Evolutionary conservation across 345 rosid genomes (phyloP).

Genomic region (Populus pruinosa): DNA sequence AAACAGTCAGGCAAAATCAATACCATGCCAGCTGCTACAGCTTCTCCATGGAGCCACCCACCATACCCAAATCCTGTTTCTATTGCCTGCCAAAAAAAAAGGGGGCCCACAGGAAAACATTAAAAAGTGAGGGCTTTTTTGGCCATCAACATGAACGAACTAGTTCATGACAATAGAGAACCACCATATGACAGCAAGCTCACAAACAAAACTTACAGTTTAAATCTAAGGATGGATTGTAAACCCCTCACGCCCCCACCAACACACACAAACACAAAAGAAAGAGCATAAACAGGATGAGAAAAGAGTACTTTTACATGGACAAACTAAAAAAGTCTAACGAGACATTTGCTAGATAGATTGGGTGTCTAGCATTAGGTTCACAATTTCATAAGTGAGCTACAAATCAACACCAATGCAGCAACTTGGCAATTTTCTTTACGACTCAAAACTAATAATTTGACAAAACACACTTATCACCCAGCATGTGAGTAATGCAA

Average conservation of each 20-base stretch:
- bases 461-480: too few species aligned
- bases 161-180: neutral
- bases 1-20: conserved; percentile 5
- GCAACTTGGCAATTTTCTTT: neutral
- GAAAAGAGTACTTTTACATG: too few species aligned
- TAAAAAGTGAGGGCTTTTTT: neutral
- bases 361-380: too few species aligned
- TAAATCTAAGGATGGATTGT: neutral
- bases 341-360: too few species aligned
- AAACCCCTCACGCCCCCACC: too few species aligned
- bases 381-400: too few species aligned
- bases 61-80: conserved; percentile 95
- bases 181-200: neutral
- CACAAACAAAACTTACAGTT: neutral
- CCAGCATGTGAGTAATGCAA: too few species aligned
- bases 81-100: conserved; percentile 62
- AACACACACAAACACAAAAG: too few species aligned
- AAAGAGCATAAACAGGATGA: too few species aligned
- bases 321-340: too few species aligned
- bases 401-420: too few species aligned
- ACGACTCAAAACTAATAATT: neutral
- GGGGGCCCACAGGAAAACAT: conserved; percentile 9
- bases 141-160: neutral
- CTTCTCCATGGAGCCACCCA: conserved; percentile 98
- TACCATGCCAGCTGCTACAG: conserved; percentile 97